Conservation (phyloP, 2,329 filamentous ascomycete species). For the Colletotrichum sp. region DNA sequence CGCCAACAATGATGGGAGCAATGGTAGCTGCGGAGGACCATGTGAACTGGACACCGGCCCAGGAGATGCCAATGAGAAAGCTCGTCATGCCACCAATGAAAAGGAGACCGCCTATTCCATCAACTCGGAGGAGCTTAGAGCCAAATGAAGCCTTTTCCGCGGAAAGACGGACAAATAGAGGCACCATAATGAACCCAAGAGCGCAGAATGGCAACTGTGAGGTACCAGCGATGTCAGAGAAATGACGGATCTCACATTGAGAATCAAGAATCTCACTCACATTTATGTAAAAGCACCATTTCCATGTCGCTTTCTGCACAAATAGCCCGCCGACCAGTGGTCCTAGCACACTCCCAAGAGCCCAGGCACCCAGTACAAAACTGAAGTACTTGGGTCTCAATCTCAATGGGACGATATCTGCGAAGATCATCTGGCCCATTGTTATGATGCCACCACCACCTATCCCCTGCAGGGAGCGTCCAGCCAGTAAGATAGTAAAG, state of each 20-base stretch:
- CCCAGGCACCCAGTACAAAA: not conserved
- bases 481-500: constrained; percentile 3
- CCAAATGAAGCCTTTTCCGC: not conserved
- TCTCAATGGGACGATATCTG: constrained; percentile 4
- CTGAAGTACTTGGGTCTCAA: not conserved
- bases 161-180: not conserved
- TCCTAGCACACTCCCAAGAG: not conserved
- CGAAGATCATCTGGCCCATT: constrained; percentile 12
- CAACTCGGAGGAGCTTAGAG: not conserved
- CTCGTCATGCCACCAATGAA: not conserved
- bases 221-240: not conserved
- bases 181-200: not conserved
- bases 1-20: not conserved
- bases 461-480: constrained; percentile 13
- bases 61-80: not conserved
- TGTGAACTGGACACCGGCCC: not conserved
- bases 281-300: not conserved
- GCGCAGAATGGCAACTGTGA: not conserved
- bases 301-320: not conserved
- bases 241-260: not conserved
- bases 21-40: not conserved
- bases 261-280: not conserved
- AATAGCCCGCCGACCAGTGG: not conserved
- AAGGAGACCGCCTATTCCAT: not conserved
- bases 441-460: constrained; percentile 20